phyloP scores from a whole-genome alignment of 768 basidiomycete genomes.

The Pleurotus cornucopiae region DNA sequence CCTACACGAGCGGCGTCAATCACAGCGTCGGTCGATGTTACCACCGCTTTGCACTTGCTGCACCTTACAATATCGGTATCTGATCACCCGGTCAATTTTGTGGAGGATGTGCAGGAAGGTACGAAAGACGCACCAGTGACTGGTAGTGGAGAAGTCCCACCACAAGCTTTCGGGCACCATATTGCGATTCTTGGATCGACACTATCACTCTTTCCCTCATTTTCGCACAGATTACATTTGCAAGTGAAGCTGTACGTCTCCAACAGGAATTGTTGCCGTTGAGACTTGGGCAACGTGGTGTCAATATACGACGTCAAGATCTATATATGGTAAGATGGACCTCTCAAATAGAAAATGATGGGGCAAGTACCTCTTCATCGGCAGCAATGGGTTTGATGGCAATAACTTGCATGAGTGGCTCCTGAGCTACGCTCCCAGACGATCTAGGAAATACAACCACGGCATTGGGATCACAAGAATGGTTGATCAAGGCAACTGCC shows the following conservation, averaged over 20 bases:
- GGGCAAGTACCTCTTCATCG: conserved; percentile 62
- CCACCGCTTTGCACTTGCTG: conserved; percentile 44
- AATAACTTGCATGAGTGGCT: conserved; percentile 70
- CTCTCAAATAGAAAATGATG: neutral
- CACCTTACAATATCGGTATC: conserved; percentile 50
- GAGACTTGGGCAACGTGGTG: conserved; percentile 58
- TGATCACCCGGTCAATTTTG: conserved; percentile 16
- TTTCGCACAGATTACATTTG: conserved; percentile 53
- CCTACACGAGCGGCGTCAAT: conserved; percentile 66
- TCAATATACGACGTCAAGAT: conserved; percentile 84
- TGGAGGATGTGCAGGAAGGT: neutral
- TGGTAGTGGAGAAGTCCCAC: conserved; percentile 57
- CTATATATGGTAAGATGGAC: conserved; percentile 30
- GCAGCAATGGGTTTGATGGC: conserved; percentile 59
- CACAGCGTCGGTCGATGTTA: conserved; percentile 47
- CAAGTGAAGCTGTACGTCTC: conserved; percentile 83
- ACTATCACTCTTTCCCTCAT: neutral
- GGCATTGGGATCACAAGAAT: conserved; percentile 85
- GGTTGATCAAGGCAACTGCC: conserved; percentile 75
- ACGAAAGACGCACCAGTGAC: conserved; percentile 24
- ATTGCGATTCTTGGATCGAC: conserved; percentile 69
- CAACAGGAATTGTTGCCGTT: conserved; percentile 52
- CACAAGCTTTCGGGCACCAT: conserved; percentile 66
- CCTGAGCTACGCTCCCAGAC: conserved; percentile 26
- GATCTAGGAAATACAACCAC: conserved; percentile 85